phyloP scores from a whole-genome alignment of 2,329 filamentous ascomycete species.

The Penicillium sp. region DNA sequence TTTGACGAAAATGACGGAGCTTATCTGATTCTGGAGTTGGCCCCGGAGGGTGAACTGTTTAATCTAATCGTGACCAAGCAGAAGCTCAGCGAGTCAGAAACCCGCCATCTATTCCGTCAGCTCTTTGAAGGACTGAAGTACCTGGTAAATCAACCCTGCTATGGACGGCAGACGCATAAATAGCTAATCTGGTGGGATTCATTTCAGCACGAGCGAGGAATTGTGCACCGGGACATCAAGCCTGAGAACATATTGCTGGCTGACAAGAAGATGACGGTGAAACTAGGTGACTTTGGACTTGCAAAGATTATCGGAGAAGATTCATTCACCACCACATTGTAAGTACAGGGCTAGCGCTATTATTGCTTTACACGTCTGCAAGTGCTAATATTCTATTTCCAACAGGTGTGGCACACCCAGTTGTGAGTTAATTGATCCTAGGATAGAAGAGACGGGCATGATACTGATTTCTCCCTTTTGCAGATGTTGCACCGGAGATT shows the following conservation, averaged over 20 bases:
- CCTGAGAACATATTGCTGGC: slow-evolving; percentile 92
- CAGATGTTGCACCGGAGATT: slow-evolving; percentile 91
- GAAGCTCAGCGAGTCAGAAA: slow-evolving; percentile 80
- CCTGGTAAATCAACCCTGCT: slow-evolving; percentile 62
- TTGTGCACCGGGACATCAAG: slow-evolving; percentile 97
- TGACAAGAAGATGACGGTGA: slow-evolving; percentile 81
- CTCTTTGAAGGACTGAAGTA: slow-evolving; percentile 95
- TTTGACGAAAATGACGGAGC: slow-evolving; percentile 90
- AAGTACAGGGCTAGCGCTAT: slow-evolving; percentile 28
- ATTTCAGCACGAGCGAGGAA: slow-evolving; percentile 87
- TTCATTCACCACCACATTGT: slow-evolving; percentile 93
- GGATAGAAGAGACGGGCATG: not conserved
- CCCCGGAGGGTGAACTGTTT: slow-evolving; percentile 91
- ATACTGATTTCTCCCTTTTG: slow-evolving; percentile 11
- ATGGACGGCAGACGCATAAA: not conserved
- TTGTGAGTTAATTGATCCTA: slow-evolving; percentile 52
- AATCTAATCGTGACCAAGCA: slow-evolving; percentile 90
- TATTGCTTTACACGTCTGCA: not conserved
- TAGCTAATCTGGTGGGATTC: not conserved
- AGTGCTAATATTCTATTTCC: not conserved
- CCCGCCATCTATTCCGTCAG: slow-evolving; percentile 84
- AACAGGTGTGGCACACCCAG: slow-evolving; percentile 81
- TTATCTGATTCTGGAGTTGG: slow-evolving; percentile 87
- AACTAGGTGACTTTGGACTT: slow-evolving; percentile 93
- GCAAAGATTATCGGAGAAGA: slow-evolving; percentile 99